phyloP scores from a whole-genome alignment of 164 flowering plant species.

The Litsea cubeba region DNA sequence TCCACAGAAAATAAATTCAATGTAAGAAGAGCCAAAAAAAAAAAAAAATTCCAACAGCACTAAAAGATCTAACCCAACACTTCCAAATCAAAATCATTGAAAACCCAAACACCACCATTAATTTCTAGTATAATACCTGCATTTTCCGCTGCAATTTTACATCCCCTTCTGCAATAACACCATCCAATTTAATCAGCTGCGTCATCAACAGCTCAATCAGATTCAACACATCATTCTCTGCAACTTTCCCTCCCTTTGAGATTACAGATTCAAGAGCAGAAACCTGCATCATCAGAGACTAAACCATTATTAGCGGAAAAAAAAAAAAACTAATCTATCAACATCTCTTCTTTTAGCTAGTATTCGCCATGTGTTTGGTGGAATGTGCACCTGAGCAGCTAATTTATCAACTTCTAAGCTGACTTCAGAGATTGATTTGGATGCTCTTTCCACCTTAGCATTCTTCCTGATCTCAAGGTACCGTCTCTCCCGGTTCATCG shows the following conservation, averaged over 20 bases:
- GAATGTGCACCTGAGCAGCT: conserved; percentile 51
- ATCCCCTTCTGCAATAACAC: conserved; percentile 73
- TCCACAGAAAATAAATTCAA: too few relatives aligned
- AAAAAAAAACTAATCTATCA: too few relatives aligned
- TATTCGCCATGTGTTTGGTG: background rate
- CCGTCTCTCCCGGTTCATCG: conserved; percentile 68
- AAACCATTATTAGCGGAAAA: too few relatives aligned
- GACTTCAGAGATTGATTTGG: conserved; percentile 67
- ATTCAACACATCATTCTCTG: conserved; percentile 52
- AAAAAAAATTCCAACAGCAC: too few relatives aligned
- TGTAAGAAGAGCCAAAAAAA: too few relatives aligned
- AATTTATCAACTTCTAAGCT: conserved; percentile 79
- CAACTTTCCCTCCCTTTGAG: conserved; percentile 67
- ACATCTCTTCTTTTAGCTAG: background rate
- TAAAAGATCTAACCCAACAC: background rate
- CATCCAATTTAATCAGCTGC: conserved; percentile 78
- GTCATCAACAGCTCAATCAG: conserved; percentile 81
- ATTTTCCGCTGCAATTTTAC: conserved; percentile 79
- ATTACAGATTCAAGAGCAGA: conserved; percentile 64
- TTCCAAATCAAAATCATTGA: background rate
- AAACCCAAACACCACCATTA: background rate
- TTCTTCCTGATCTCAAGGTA: conserved; percentile 65
- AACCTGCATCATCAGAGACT: conserved; percentile 41
- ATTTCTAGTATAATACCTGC: conserved; percentile 48
- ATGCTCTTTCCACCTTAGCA: conserved; percentile 73